Evolutionary conservation across 2,329 filamentous ascomycete genomes (phyloP), one percentile per base, ranked within the genome.

Genomic region (Bipolaris oryzae): DNA sequence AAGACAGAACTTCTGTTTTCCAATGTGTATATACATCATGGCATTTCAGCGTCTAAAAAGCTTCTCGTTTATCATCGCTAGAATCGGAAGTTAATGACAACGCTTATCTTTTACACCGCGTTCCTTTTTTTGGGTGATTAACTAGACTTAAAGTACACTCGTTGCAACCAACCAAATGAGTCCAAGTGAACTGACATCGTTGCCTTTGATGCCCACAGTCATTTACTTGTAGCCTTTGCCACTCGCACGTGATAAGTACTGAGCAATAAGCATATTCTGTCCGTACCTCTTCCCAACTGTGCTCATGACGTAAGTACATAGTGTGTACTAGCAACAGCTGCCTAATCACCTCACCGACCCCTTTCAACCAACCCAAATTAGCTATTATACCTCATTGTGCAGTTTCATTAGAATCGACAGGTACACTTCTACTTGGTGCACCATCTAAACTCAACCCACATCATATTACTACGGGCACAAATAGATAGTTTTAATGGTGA

Each of bases 31-130:
- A 7, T 41, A n/a, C n/a, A 42, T 33, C n/a, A 23, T 56, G 11
- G 48, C 48, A 44, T 52, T 48, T 31, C 6, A 52, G 53, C 53
- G 31, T 56, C 43, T 56, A 35, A 37, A 48, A 53, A 48, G 31
- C 16, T 11, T 53, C 47, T 47, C 37, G 35, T 53, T 48, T 48
- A 52, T 52, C 15, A 47, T 23, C 3, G 18, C 43, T 52, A 33
- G 48, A 52, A 48, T 41, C 20, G 28, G 21, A 43, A 52, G n/a
- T n/a, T n/a, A n/a, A 52, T 56, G 18, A 47, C 13, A 34, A 47
- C 31, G 25, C 25, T 47, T 16, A 53, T 47, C 18, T 10, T 10
- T 20, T 5, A 46, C 23, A 53, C 2, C 1, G 23, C 34, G 16
- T 25, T 34, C 3, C 6, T 53, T 5, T n/a, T n/a, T n/a, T n/a